A percentile compares a stretch with the other conserved stretches of the same genome.
Evolutionary conservation across 2,329 filamentous ascomycete species (phyloP).

Genomic region (Claviceps quebecensis): DNA sequence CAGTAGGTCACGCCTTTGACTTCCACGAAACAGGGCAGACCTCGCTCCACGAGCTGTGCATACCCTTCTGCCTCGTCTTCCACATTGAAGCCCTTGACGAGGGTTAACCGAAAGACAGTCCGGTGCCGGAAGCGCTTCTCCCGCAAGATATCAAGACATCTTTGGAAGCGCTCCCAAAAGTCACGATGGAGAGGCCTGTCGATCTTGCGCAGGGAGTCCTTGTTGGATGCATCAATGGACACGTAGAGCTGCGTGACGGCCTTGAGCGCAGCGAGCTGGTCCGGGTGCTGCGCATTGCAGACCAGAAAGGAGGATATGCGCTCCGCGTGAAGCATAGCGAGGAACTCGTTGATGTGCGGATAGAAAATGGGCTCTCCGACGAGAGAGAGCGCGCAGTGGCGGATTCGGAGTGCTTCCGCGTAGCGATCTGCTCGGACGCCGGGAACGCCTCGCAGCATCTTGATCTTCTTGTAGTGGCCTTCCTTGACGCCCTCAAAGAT

Average conservation of each 20-base stretch:
- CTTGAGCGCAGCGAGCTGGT: conserved; percentile 67
- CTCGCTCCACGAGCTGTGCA: conserved; percentile 73
- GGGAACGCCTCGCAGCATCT: conserved; percentile 87
- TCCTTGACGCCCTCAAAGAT: conserved; percentile 86
- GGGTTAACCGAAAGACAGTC: conserved; percentile 85
- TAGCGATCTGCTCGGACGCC: conserved; percentile 87
- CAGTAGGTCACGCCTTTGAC: conserved; percentile 96
- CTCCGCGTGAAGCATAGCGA: conserved; percentile 68
- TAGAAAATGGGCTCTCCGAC: conserved; percentile 99
- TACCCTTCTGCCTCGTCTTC: conserved; percentile 88
- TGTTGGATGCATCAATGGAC: conserved; percentile 87
- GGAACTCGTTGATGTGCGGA: conserved; percentile 88
- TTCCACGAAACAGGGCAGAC: conserved; percentile 83
- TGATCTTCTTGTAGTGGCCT: conserved; percentile 93
- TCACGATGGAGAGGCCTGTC: conserved; percentile 87
- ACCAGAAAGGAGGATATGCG: conserved; percentile 90
- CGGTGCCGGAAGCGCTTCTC: conserved; percentile 73
- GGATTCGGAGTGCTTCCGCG: conserved; percentile 80
- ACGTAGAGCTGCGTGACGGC: conserved; percentile 94
- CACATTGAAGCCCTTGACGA: conserved; percentile 97
- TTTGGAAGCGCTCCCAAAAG: conserved; percentile 92
- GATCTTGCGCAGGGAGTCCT: conserved; percentile 73
- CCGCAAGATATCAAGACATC: conserved; percentile 78
- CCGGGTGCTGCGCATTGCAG: conserved; percentile 93
- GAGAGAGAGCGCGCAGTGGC: conserved; percentile 81